phyloP scores from a whole-genome alignment of 805 yeast species.

The Metschnikowia peoriensis region DNA sequence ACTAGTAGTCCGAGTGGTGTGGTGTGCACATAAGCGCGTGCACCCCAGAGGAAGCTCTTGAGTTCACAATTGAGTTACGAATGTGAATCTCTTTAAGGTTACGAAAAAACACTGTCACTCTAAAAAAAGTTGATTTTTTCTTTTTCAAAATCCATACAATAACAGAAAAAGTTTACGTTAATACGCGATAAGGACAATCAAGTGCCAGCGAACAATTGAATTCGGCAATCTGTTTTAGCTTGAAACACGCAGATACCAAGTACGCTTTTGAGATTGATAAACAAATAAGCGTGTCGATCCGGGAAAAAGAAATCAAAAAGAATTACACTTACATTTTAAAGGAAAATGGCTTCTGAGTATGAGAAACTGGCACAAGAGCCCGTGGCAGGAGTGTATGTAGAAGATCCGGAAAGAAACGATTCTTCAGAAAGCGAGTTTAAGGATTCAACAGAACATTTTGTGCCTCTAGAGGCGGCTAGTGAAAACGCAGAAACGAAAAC shows the following conservation, averaged over 20 bases:
- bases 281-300: too few relatives aligned
- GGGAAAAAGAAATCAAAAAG: too few relatives aligned
- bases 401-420: background rate
- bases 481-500: too few relatives aligned
- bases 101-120: too few relatives aligned
- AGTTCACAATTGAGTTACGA: background rate
- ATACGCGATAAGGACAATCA: background rate
- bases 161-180: background rate
- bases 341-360: background rate
- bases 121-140: too few relatives aligned
- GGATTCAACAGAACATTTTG: slow-evolving; percentile 4
- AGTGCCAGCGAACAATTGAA: background rate
- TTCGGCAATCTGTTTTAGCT: background rate
- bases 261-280: background rate
- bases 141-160: too few relatives aligned
- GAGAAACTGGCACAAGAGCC: background rate
- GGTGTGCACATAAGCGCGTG: background rate
- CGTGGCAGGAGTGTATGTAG: background rate
- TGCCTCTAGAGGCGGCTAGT: background rate
- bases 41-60: background rate
- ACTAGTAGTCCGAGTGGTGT: background rate
- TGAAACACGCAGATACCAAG: background rate
- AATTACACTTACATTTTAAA: too few relatives aligned
- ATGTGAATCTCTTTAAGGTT: too few relatives aligned
- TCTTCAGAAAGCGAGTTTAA: slow-evolving; percentile 7